Evolutionary conservation across 768 basidiomycete genomes (phyloP), one percentile per base, ranked within the genome.

Genomic region (Tylopilus felleus): DNA sequence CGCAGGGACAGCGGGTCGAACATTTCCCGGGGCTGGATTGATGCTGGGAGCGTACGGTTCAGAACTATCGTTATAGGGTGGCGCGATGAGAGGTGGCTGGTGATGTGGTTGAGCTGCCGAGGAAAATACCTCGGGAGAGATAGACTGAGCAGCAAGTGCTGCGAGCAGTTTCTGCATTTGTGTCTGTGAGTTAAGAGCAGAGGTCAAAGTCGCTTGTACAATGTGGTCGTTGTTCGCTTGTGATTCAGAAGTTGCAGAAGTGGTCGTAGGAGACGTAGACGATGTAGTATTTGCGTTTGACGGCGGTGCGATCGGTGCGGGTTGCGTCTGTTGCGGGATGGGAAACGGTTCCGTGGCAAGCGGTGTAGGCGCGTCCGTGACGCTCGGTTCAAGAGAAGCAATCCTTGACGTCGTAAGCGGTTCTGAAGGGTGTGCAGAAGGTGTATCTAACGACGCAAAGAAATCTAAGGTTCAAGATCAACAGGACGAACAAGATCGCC

Each of bases 201-300:
- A 79, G 45, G 80, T 75, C 31, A 85, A 70, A 8, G 80, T 73
- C 10, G 74, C 66, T 57, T 83, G 80, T 39, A 84, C 72, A 14
- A 77, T 74, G 9, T 71, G 67, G 53, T 81, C 75, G 43, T 76
- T 76, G 51, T 74, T 75, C 31, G 64, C 13, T 52, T 53, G 61
- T 16, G 51, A 52, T n/a, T n/a, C n/a, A n/a, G n/a, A 8, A 55
- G 43, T 8, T 14, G 5, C 33, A 33, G 33, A 33, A 33, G 53
- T 22, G 7, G 56, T 25, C 7, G 59, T 40, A 14, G n/a, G n/a
- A n/a, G n/a, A n/a, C n/a, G n/a, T n/a, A n/a, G n/a, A n/a, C n/a
- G n/a, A n/a, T n/a, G n/a, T n/a, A n/a, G n/a, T n/a, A n/a, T n/a
- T n/a, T n/a, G 60, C 29, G 38, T 65, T 57, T 35, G 48, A 44